Percentiles rank a stretch among this genome's conserved stretches.
Conservation (phyloP, 305 asterid species). For the Stenogyne calaminthoides region DNA sequence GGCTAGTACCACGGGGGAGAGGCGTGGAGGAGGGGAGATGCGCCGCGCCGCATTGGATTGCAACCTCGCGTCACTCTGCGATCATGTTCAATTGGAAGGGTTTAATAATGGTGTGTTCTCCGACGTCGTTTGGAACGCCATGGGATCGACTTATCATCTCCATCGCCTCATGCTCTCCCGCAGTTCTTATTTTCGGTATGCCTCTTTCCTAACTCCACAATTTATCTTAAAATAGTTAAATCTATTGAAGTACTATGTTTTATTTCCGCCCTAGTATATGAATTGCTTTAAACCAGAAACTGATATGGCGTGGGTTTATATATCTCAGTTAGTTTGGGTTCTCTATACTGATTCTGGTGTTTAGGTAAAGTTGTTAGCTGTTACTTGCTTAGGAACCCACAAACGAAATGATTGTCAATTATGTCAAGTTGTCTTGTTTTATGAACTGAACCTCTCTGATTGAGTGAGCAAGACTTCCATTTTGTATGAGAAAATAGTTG, state of each 20-base stretch:
- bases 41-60: conserved; percentile 59
- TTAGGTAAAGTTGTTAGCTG: conserved; percentile 12
- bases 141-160: conserved; percentile 81
- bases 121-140: conserved; percentile 80
- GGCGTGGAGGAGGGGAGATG: conserved; percentile 50
- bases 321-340: background rate
- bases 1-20: conserved; percentile 44
- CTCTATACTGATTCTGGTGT: background rate
- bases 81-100: conserved; percentile 90
- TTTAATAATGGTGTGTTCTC: conserved; percentile 83
- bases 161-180: conserved; percentile 93
- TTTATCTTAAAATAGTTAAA: background rate
- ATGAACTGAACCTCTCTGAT: background rate
- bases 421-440: background rate
- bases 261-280: background rate
- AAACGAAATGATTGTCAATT: background rate
- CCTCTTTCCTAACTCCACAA: background rate
- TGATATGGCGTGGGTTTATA: background rate
- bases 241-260: background rate
- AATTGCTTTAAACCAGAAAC: background rate
- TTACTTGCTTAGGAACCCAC: background rate
- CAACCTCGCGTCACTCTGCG: conserved; percentile 88
- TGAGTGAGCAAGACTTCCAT: background rate
- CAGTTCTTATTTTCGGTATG: conserved; percentile 89
- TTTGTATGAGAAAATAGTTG: background rate